Percentiles rank a stretch among this genome's conserved stretches.
Evolutionary conservation across 305 asterid genomes (phyloP).

Genomic region (Andrographis paniculata): DNA sequence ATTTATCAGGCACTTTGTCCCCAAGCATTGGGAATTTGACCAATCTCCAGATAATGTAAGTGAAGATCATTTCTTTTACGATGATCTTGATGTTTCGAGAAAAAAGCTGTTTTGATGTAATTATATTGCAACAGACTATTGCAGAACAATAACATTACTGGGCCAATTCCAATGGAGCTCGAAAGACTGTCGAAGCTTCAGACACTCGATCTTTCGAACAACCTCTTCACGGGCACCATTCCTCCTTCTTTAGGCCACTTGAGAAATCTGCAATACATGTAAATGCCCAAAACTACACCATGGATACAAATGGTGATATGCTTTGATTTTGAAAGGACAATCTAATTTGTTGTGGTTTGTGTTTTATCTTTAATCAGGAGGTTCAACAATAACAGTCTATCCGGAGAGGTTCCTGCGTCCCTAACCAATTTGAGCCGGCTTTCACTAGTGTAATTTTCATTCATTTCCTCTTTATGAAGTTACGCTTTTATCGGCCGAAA

Average conservation of each 20-base stretch:
- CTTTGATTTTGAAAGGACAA: background rate
- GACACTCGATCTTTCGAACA: slow-evolving; percentile 83
- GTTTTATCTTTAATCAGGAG: slow-evolving; percentile 49
- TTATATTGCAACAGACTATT: slow-evolving; percentile 39
- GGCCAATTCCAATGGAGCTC: slow-evolving; percentile 60
- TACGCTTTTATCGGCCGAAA: no score
- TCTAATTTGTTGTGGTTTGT: slow-evolving; percentile 12
- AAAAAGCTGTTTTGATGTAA: no score
- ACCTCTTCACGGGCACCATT: slow-evolving; percentile 52
- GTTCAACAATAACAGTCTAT: slow-evolving; percentile 79
- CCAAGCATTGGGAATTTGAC: slow-evolving; percentile 83
- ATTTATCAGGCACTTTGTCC: slow-evolving; percentile 66
- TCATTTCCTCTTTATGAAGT: no score
- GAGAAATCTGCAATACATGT: slow-evolving; percentile 70
- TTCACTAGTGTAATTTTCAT: slow-evolving; percentile 59
- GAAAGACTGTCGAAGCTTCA: slow-evolving; percentile 72
- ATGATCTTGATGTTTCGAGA: no score
- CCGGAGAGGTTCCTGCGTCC: slow-evolving; percentile 66
- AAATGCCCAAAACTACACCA: no score
- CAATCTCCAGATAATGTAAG: slow-evolving; percentile 86
- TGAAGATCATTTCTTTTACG: slow-evolving; percentile 3
- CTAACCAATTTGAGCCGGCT: slow-evolving; percentile 68
- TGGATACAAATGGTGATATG: slow-evolving; percentile 16
- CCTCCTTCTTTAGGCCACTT: slow-evolving; percentile 60
- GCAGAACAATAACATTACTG: slow-evolving; percentile 80